Conservation (phyloP, 805 yeast species). For the Yarrowia osloensis region DNA sequence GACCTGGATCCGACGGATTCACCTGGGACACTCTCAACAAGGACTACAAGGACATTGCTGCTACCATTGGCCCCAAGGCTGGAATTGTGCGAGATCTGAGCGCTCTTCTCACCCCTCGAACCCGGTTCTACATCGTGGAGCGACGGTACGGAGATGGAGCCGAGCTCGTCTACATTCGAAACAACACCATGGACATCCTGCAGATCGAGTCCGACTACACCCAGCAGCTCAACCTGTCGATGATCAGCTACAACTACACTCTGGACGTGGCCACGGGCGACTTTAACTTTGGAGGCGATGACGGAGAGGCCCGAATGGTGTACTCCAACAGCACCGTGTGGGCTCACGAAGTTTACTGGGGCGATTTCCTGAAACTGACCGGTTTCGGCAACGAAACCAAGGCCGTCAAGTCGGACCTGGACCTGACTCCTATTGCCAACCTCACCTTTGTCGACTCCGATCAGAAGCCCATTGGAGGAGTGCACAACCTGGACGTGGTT, state of each 20-base stretch:
- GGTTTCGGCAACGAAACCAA: neutral
- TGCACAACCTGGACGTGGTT: neutral
- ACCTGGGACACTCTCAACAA: neutral
- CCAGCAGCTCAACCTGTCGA: neutral
- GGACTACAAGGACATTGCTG: neutral
- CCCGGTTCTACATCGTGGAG: neutral
- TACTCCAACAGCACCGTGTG: neutral
- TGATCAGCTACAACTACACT: neutral
- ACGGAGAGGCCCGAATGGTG: neutral
- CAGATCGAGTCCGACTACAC: constrained; percentile 11
- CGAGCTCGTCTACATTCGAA: neutral
- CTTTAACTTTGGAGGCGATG: neutral
- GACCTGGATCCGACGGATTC: constrained; percentile 7
- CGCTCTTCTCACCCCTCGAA: neutral
- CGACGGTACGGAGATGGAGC: neutral
- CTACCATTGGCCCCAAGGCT: neutral
- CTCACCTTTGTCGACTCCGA: neutral
- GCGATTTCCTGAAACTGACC: neutral
- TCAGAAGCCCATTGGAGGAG: neutral
- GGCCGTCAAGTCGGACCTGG: neutral
- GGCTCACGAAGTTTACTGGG: neutral
- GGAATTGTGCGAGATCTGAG: constrained; percentile 3
- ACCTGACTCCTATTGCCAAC: neutral
- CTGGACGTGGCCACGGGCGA: neutral
- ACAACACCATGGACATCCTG: constrained; percentile 2